Evolutionary conservation across 116 monocot genomes (phyloP).

Genomic region (Iris pallida): DNA sequence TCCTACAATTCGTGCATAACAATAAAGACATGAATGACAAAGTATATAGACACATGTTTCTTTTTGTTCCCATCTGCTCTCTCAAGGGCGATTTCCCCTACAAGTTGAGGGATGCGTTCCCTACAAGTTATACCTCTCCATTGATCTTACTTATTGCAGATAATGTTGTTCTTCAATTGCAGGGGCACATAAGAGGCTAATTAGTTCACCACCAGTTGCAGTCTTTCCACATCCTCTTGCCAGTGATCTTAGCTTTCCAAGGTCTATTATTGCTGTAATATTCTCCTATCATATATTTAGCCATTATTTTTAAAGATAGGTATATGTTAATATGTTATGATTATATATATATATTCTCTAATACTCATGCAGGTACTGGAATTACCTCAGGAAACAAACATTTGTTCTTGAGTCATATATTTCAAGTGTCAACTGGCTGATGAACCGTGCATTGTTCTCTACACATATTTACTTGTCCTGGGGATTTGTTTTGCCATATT

Average conservation of each 20-base stretch:
- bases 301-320: not conserved
- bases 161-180: not conserved
- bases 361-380: slow-evolving; percentile 75
- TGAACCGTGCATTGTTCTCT: slow-evolving; percentile 95
- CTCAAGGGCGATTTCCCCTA: no score
- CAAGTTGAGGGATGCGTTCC: no score
- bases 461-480: slow-evolving; percentile 89
- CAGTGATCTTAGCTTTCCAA: slow-evolving; percentile 86
- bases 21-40: no score
- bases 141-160: no score
- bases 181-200: slow-evolving; percentile 89
- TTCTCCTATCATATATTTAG: not conserved
- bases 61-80: no score
- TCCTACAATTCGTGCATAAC: no score
- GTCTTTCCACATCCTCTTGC: slow-evolving; percentile 96
- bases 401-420: slow-evolving; percentile 97
- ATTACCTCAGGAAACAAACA: slow-evolving; percentile 98
- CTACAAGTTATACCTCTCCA: no score
- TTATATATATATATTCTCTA: not conserved
- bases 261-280: slow-evolving; percentile 30
- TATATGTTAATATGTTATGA: not conserved
- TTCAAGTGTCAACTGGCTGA: slow-evolving; percentile 86
- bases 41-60: no score
- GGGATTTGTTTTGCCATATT: slow-evolving; percentile 83
- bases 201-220: slow-evolving; percentile 83